Evolutionary conservation across 306 rosid genomes (phyloP).

Genomic region (Fragaria nilgerrensis): DNA sequence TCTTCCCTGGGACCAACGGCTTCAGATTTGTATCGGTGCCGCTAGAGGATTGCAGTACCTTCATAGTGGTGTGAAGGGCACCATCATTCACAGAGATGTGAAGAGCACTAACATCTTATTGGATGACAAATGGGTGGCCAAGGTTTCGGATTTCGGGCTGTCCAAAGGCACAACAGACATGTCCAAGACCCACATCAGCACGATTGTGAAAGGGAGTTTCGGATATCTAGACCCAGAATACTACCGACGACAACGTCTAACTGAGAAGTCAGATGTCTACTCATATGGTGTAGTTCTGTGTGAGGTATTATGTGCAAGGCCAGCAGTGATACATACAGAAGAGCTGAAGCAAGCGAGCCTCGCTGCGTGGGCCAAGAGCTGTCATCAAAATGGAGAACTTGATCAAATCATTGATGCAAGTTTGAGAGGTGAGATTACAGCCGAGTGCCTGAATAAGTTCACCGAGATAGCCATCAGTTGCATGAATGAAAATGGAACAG

Average conservation of each 20-base stretch:
- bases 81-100: constrained; percentile 26
- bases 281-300: constrained; percentile 54
- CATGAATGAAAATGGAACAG: constrained; percentile 22
- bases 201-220: constrained; percentile 22
- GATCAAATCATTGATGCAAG: constrained; percentile 13
- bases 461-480: constrained; percentile 20
- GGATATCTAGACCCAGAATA: constrained; percentile 37
- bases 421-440: constrained; percentile 3
- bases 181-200: constrained; percentile 34
- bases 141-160: constrained; percentile 30
- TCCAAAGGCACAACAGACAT: constrained; percentile 11
- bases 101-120: constrained; percentile 25
- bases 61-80: constrained; percentile 2
- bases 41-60: constrained; percentile 11
- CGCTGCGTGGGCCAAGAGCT: not conserved
- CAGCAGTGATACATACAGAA: constrained; percentile 23
- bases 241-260: constrained; percentile 26
- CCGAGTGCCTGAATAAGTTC: constrained; percentile 12
- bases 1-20: constrained; percentile 10
- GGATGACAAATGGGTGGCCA: constrained; percentile 28
- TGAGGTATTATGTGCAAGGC: constrained; percentile 48
- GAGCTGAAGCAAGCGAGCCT: not conserved
- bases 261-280: constrained; percentile 54
- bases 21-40: constrained; percentile 9
- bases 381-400: not conserved